Conservation (phyloP, 768 basidiomycete species). For the Calocybe cyanea region DNA sequence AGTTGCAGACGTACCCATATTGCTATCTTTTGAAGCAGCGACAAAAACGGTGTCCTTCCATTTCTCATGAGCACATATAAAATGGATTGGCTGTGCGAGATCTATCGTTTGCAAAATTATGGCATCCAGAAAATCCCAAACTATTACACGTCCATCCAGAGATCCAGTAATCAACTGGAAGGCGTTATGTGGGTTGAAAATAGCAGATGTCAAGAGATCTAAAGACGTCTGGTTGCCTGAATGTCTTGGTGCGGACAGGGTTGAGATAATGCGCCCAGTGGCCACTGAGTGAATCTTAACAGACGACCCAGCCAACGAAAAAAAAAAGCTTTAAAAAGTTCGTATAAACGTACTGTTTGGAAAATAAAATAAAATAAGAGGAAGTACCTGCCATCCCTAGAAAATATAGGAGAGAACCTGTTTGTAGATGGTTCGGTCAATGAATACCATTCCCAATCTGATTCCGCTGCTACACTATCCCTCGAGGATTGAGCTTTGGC, state of each 20-base stretch:
- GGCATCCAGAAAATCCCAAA: slow-evolving; percentile 95
- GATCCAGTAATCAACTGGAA: slow-evolving; percentile 89
- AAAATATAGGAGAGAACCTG: slow-evolving; percentile 72
- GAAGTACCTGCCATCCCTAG: slow-evolving; percentile 78
- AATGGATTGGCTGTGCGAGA: slow-evolving; percentile 64
- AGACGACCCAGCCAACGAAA: slow-evolving; percentile 75
- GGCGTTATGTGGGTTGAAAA: slow-evolving; percentile 79
- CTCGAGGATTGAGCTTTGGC: slow-evolving; percentile 10
- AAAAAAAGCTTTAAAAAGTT: slow-evolving; percentile 67
- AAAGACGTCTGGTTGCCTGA: slow-evolving; percentile 32
- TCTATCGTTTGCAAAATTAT: slow-evolving; percentile 71
- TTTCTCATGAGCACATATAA: slow-evolving; percentile 66
- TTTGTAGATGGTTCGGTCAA: slow-evolving; percentile 67
- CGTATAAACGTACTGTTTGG: slow-evolving; percentile 1
- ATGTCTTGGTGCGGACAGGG: slow-evolving; percentile 55
- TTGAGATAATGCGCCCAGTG: slow-evolving; percentile 79
- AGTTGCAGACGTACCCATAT: slow-evolving; percentile 23
- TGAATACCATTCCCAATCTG: slow-evolving; percentile 64
- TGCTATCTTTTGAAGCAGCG: slow-evolving; percentile 40
- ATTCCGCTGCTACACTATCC: slow-evolving; percentile 24
- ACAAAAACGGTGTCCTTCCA: slow-evolving; percentile 72
- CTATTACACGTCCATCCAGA: slow-evolving; percentile 74
- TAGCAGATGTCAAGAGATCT: slow-evolving; percentile 64
- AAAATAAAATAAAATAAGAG: slow-evolving; percentile 2
- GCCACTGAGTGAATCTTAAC: slow-evolving; percentile 83